Base-by-base conservation (phyloP, 139 green algal genomes). In the Bryopsis sp. region DNA sequence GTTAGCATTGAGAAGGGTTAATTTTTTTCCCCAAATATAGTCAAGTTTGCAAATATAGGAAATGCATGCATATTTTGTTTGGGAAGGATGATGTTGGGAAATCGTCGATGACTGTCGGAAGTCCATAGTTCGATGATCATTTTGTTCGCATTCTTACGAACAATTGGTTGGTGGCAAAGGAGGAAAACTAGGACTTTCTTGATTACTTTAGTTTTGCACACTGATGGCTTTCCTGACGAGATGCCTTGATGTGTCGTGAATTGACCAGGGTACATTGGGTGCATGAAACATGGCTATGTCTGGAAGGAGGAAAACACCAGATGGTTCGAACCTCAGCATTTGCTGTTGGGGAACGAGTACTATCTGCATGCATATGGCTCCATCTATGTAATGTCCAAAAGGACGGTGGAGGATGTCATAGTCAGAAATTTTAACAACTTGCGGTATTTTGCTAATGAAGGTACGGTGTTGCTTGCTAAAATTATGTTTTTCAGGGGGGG, bases 281-380 rank as follows among this genome's bases (percentile, higher is more conserved):
- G 76, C 72, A 82, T 82, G 76, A 82, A 82, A 70, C 72, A 76
- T 61, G 76, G 72, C 0, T 6, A 58, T 1, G 76, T 82, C 46
- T 68, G 60, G 35, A 58, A 5, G 0, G 36, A 69, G 1, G 58
- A 59, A 57, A 29, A 65, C 60, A 68, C 58, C 11, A 37, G 58
- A 29, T 71, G 61, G 70, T 72, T 58, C 43, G 76, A 82, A 58
- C 76, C 76, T 28, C 62, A 72, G 32, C 64, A 78, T 67, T 29
- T 78, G 33, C 76, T 82, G 39, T 63, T 76, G 22, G 76, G 72
- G 2, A 31, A 34, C 19, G 48, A 58, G 1, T 82, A 82, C 48
- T 78, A 47, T 62, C n/a, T 82, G 43, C 57, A 82, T 54, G 72
- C 76, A 19, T 82, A 82, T 36, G 76, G 76, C 34, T 74, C 48